A percentile compares a stretch with the other conserved stretches of the same genome.
Conservation (phyloP, 371 early-diverging fungal genomes). For the Lichtheimia ramosa region DNA sequence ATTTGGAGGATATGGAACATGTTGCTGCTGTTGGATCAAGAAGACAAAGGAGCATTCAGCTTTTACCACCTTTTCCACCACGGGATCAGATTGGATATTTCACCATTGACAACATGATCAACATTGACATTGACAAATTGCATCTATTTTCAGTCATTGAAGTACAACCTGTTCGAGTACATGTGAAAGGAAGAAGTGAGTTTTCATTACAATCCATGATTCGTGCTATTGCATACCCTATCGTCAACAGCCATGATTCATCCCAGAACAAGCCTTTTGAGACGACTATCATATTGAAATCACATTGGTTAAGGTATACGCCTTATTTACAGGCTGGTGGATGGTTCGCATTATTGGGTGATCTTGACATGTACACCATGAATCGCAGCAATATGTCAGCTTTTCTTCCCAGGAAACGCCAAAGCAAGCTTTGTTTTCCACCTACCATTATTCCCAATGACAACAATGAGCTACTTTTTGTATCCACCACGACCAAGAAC, state of each 20-base stretch:
- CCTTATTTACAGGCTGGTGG: no score
- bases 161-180: not conserved
- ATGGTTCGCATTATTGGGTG: no score
- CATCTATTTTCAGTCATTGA: not conserved
- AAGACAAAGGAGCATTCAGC: not conserved
- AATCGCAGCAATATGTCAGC: no score
- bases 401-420: not conserved
- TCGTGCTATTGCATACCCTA: no score
- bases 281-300: no score
- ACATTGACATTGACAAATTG: not conserved
- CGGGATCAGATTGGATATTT: not conserved
- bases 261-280: no score
- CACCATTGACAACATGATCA: not conserved
- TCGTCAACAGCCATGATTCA: no score
- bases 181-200: not conserved
- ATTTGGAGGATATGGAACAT: constrained; percentile 4
- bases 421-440: not conserved
- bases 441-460: not conserved
- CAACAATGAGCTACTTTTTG: not conserved
- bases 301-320: no score
- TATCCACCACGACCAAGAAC: not conserved
- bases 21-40: constrained; percentile 1
- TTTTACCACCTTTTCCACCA: not conserved
- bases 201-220: no score
- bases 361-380: no score